Evolutionary conservation across 139 green algal genomes (phyloP).

Genomic region (Asterochloris erici): DNA sequence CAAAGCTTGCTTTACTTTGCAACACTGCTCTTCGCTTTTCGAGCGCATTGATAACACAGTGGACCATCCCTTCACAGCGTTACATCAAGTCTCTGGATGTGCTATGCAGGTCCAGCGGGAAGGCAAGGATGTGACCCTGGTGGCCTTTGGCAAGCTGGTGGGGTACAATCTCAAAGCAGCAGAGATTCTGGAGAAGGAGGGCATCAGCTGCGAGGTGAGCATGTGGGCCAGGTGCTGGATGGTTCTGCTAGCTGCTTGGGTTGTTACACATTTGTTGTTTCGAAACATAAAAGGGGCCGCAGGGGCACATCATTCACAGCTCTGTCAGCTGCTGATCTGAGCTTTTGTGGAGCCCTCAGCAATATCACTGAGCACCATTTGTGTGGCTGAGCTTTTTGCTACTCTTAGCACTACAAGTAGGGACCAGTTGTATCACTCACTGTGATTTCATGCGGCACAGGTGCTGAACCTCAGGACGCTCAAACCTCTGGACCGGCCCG

Average conservation of each 20-base stretch:
- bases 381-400: not conserved
- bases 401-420: not conserved
- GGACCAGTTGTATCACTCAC: not conserved
- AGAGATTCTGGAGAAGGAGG: slow-evolving; percentile 80
- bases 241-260: not conserved
- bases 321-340: no score
- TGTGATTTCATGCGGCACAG: slow-evolving; percentile 27
- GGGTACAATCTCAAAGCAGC: slow-evolving; percentile 85
- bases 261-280: not conserved
- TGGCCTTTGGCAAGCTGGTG: slow-evolving; percentile 94
- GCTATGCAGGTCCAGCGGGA: slow-evolving; percentile 50
- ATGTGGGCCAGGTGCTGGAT: not conserved
- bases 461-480: slow-evolving; percentile 95
- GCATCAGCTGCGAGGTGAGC: slow-evolving; percentile 87
- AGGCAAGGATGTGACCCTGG: slow-evolving; percentile 90
- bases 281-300: not conserved
- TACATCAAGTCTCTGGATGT: no score
- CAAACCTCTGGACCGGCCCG: slow-evolving; percentile 88
- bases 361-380: not conserved
- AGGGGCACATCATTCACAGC: not conserved
- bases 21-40: no score
- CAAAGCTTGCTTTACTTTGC: no score
- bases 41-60: no score
- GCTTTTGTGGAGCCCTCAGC: not conserved
- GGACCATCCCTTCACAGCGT: no score